A percentile compares a stretch with the other conserved stretches of the same genome.
Evolutionary conservation across 345 rosid genomes (phyloP).

Genomic region (Brassica cretica): DNA sequence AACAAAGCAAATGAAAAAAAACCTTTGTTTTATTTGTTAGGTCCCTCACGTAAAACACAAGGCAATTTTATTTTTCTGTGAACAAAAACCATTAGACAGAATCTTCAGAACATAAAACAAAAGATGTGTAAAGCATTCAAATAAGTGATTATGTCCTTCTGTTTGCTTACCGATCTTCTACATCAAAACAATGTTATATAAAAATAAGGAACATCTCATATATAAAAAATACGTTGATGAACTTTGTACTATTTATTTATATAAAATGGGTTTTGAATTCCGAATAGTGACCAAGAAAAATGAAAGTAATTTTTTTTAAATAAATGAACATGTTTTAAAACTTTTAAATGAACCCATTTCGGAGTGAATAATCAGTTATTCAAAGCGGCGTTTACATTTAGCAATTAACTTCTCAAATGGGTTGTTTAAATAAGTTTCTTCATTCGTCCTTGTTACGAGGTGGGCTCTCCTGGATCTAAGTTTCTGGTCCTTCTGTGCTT

Average conservation of each 20-base stretch:
- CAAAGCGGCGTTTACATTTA: neutral
- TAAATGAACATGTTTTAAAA: neutral
- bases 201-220: neutral
- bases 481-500: neutral
- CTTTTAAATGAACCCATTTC: neutral
- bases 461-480: neutral
- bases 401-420: no score
- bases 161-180: neutral
- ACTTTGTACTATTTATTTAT: neutral
- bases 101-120: conserved; percentile 11
- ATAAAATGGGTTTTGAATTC: neutral
- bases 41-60: conserved; percentile 24
- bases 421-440: no score
- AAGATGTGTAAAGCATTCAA: neutral
- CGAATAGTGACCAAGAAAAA: neutral
- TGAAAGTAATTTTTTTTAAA: neutral
- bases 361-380: neutral
- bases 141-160: neutral
- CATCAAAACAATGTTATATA: neutral
- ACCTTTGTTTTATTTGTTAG: conserved; percentile 11
- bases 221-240: neutral
- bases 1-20: conserved; percentile 43
- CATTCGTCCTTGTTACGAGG: neutral
- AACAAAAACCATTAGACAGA: conserved; percentile 24
- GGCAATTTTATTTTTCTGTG: conserved; percentile 15